phyloP scores from a whole-genome alignment of 2,329 filamentous ascomycete species.

The Epichloe glyceriae region DNA sequence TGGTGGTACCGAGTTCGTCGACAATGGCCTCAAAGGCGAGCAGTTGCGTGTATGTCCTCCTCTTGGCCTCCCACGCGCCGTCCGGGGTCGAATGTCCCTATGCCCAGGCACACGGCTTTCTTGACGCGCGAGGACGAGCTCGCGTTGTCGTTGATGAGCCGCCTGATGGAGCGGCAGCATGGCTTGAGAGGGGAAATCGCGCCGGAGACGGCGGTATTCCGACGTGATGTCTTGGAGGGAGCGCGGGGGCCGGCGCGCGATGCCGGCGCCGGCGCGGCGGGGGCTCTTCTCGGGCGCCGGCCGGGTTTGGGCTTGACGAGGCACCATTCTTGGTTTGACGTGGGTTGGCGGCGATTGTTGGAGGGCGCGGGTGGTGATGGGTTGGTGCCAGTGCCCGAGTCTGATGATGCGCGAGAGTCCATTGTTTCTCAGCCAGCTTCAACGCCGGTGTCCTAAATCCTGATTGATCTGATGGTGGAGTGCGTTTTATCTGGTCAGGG shows the following conservation, averaged over 20 bases:
- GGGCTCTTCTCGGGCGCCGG: constrained; percentile 5
- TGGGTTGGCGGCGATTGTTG: background rate
- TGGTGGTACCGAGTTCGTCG: constrained; percentile 24
- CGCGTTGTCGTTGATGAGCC: constrained; percentile 18
- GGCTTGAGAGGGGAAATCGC: constrained; percentile 16
- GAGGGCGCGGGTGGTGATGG: background rate
- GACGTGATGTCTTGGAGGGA: constrained; percentile 15
- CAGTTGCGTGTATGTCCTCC: constrained; percentile 38
- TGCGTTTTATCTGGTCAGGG: too few species aligned
- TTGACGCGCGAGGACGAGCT: constrained; percentile 14
- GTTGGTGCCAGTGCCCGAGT: too few species aligned
- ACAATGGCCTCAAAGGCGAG: constrained; percentile 38
- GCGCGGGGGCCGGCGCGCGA: constrained; percentile 5
- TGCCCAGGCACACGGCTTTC: constrained; percentile 39
- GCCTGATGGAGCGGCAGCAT: constrained; percentile 19
- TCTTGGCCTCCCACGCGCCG: constrained; percentile 30
- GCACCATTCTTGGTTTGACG: constrained; percentile 12
- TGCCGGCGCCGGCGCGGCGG: background rate
- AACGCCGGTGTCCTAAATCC: too few species aligned
- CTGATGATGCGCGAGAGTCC: too few species aligned
- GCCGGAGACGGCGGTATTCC: constrained; percentile 16
- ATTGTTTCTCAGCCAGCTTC: too few species aligned
- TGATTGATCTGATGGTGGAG: too few species aligned
- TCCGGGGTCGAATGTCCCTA: constrained; percentile 42
- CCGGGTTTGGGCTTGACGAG: constrained; percentile 12